Evolutionary conservation across 2,329 filamentous ascomycete species (phyloP), one percentile per base, ranked within the genome.

Genomic region (Calonectria crousiana): DNA sequence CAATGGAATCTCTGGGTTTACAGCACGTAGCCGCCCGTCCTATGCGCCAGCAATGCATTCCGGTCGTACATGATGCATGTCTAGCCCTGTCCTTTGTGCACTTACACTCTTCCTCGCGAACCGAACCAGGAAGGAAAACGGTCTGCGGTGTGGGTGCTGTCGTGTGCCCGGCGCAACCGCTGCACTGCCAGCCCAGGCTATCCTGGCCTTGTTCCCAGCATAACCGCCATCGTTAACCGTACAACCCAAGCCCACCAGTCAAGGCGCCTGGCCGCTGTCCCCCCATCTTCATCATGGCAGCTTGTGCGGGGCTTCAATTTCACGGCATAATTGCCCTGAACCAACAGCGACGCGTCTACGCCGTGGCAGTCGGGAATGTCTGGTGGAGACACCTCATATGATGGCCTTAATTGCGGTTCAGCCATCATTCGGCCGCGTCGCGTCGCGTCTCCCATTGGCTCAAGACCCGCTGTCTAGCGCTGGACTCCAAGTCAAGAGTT

Each of bases 191-290:
- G n/a, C 53, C 53, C 32, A 6, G 67, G 56, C 23, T 34, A 64
- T 69, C 67, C 67, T 62, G 56, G 67, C 53, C 36, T 32, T 49
- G n/a, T 30, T 47, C 26, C 41, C 32, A 69, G 44, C 41, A 64
- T 60, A 72, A 67, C 62, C 52, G 69, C 69, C 62, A 52, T 49
- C 38, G 38, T 51, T 65, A 58, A 72, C 69, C 62, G 52, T 67
- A 67, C 62, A 41, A 72, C 52, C 28, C 60, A 44, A 62, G 38
- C 44, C 69, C 41, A 67, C 69, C 69, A 67, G n/a, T 72, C 52
- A 72, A 14, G 28, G 49, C 58, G 44, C 44, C 67, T 62, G 30
- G 52, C 26, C 2, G 23, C 13, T 38, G 26, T n/a, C n/a, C 13
- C 34, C 56, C 56, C 38, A 23, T 62, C 32, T 62, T 62, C 36